Conservation (phyloP, 371 early-diverging fungal species). For the Batkoa obscura region DNA sequence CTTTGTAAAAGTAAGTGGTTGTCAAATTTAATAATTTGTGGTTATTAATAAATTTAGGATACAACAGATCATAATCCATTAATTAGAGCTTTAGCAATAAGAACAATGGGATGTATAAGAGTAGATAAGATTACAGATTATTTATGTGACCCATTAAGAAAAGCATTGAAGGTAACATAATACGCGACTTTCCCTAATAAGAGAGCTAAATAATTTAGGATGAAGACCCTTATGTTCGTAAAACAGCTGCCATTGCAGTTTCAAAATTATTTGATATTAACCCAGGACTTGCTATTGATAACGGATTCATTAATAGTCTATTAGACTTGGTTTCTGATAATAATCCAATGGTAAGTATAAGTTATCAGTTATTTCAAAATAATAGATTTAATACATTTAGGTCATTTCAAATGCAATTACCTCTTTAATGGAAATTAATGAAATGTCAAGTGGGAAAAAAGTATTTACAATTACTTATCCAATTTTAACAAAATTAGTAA, state of each 20-base stretch:
- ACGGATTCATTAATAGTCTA: slow-evolving; percentile 64
- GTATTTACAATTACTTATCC: slow-evolving; percentile 48
- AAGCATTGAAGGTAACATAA: slow-evolving; percentile 32
- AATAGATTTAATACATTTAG: slow-evolving; percentile 14
- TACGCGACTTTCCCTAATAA: slow-evolving; percentile 14
- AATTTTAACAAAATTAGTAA: slow-evolving; percentile 62
- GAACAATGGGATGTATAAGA: slow-evolving; percentile 85
- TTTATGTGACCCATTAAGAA: slow-evolving; percentile 69
- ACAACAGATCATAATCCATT: slow-evolving; percentile 87
- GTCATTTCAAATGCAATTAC: slow-evolving; percentile 87
- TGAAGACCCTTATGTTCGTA: slow-evolving; percentile 76
- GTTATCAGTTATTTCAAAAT: background rate
- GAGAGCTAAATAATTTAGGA: slow-evolving; percentile 27
- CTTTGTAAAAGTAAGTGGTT: slow-evolving; percentile 65
- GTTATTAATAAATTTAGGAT: slow-evolving; percentile 34
- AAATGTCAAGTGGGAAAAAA: slow-evolving; percentile 44
- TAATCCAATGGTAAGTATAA: slow-evolving; percentile 67
- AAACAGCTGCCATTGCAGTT: slow-evolving; percentile 91
- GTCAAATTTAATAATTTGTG: background rate
- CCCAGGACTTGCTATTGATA: slow-evolving; percentile 48
- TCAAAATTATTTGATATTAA: slow-evolving; percentile 74
- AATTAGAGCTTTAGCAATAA: slow-evolving; percentile 89
- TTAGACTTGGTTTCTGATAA: slow-evolving; percentile 80
- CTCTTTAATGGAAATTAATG: slow-evolving; percentile 76
- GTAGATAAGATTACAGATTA: slow-evolving; percentile 89